Evolutionary conservation across 176 grass and related monocot genomes (phyloP).

Genomic region (Coix lacrymajobi): DNA sequence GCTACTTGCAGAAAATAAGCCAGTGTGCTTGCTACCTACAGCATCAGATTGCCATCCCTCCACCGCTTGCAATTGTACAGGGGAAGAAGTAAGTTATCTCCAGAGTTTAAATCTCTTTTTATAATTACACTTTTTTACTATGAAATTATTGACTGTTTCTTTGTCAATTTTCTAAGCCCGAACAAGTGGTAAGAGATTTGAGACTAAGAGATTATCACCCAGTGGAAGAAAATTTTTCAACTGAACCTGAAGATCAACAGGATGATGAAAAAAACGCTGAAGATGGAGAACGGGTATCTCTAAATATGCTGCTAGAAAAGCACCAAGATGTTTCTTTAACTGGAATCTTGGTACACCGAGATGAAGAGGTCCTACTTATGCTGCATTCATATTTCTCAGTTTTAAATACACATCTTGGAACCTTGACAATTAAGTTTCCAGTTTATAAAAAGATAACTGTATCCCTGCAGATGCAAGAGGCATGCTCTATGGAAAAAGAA

Average conservation of each 20-base stretch:
- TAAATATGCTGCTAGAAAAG: slow-evolving; percentile 28
- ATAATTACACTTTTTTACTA: not conserved
- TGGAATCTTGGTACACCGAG: slow-evolving; percentile 25
- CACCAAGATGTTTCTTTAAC: slow-evolving; percentile 26
- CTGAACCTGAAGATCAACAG: slow-evolving; percentile 31
- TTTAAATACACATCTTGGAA: not conserved
- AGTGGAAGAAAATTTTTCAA: slow-evolving; percentile 42
- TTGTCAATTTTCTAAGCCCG: slow-evolving; percentile 35
- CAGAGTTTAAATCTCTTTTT: not conserved
- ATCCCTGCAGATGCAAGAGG: slow-evolving; percentile 36
- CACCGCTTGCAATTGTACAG: slow-evolving; percentile 32
- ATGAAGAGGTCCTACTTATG: slow-evolving; percentile 38
- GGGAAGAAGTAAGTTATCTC: slow-evolving; percentile 56
- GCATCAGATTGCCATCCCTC: slow-evolving; percentile 9
- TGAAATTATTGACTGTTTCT: slow-evolving; percentile 20
- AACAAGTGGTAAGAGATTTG: slow-evolving; percentile 40
- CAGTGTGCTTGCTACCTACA: slow-evolving; percentile 14
- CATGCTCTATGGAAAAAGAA: slow-evolving; percentile 18
- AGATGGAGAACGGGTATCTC: not conserved
- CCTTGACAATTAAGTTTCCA: slow-evolving; percentile 4
- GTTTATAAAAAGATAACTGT: not conserved
- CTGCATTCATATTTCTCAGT: slow-evolving; percentile 2
- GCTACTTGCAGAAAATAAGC: slow-evolving; percentile 48
- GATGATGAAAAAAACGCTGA: slow-evolving; percentile 2
- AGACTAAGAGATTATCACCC: slow-evolving; percentile 39